phyloP scores from a whole-genome alignment of 371 early-diverging fungal species.

The Mortierella sp. region DNA sequence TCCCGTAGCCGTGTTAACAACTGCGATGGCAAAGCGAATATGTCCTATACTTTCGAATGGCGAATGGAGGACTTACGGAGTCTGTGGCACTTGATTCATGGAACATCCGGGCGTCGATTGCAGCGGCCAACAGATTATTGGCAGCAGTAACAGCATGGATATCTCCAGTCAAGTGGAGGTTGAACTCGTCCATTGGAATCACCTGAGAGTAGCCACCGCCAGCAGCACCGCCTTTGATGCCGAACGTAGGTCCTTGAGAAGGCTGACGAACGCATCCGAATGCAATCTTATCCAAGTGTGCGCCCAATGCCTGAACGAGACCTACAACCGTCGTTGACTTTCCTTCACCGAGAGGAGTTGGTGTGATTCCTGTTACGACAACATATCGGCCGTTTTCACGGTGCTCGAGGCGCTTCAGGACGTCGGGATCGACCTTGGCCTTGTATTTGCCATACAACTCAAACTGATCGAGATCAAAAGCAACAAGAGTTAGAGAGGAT shows the following conservation, averaged over 20 bases:
- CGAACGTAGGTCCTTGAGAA: constrained; percentile 97
- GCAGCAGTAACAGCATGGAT: constrained; percentile 97
- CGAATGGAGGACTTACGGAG: constrained; percentile 15
- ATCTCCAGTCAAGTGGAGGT: constrained; percentile 97
- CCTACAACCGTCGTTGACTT: constrained; percentile 97
- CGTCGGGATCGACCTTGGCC: constrained; percentile 88
- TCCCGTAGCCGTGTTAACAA: background rate
- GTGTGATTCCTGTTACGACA: constrained; percentile 97
- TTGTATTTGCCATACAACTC: constrained; percentile 91
- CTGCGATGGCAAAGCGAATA: no score
- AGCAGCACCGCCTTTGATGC: constrained; percentile 98
- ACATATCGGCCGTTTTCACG: constrained; percentile 90
- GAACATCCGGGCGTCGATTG: constrained; percentile 97
- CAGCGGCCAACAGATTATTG: constrained; percentile 96
- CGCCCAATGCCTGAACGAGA: constrained; percentile 93
- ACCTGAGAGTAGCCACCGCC: constrained; percentile 98
- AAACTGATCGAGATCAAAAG: constrained; percentile 68
- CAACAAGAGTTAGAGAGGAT: background rate
- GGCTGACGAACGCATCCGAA: constrained; percentile 98
- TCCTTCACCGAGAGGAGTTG: constrained; percentile 98
- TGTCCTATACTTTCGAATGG: background rate
- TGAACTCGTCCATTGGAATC: constrained; percentile 99
- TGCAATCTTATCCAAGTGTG: constrained; percentile 86
- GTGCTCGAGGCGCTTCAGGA: constrained; percentile 82
- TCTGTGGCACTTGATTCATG: constrained; percentile 77